These are phyloP conservation scores for Metrosideros polymorpha DNA, from an alignment of 441 rosid species.

Conservation along the genomic window DNA sequence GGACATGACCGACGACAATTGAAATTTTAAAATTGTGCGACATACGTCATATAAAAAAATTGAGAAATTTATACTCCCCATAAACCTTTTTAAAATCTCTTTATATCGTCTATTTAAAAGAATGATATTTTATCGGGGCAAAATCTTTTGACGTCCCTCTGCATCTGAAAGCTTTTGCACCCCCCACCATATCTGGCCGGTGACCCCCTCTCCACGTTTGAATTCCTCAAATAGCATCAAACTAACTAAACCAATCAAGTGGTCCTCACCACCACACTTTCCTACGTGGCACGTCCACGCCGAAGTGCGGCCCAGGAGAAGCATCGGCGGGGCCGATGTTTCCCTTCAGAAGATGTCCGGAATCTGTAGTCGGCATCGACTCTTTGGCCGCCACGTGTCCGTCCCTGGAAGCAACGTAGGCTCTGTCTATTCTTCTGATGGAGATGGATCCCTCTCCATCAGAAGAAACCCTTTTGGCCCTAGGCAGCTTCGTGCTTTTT, in stretches of 20 bases:
- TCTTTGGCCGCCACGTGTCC: background rate
- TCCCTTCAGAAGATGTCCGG: background rate
- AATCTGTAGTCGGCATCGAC: background rate
- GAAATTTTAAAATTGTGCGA: background rate
- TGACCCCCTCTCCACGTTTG: background rate
- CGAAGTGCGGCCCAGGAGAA: background rate
- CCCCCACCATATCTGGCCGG: background rate
- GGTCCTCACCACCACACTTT: background rate
- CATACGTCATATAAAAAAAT: background rate
- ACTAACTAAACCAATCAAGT: background rate
- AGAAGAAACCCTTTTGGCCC: background rate
- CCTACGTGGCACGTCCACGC: background rate
- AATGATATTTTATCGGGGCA: background rate
- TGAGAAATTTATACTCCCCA: background rate
- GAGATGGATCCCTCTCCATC: background rate
- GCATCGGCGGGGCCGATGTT: background rate
- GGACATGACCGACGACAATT: rapidly evolving
- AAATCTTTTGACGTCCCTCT: background rate
- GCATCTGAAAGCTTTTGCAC: background rate
- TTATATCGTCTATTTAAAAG: background rate
- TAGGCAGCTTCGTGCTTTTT: background rate
- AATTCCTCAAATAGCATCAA: background rate
- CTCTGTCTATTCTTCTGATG: too few relatives aligned
- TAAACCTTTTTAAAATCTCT: background rate
- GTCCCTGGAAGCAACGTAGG: background rate